Evolutionary conservation across 1,139 yeast genomes (phyloP).

Genomic region (Magnusiomyces sp.): DNA sequence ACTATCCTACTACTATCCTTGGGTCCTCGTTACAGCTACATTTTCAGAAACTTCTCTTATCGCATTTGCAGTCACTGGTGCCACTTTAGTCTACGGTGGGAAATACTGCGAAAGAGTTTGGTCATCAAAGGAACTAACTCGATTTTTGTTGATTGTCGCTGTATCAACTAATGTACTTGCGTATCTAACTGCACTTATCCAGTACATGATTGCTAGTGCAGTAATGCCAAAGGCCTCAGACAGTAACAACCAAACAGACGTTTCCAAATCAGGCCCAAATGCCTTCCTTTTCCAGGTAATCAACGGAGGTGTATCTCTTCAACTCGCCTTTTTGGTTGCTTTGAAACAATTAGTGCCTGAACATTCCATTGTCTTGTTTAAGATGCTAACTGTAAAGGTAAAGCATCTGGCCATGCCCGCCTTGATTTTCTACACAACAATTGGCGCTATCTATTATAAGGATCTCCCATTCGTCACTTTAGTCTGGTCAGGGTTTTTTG

Average conservation of each 20-base stretch:
- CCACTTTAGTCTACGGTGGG: conserved; percentile 48
- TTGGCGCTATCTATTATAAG: conserved; percentile 19
- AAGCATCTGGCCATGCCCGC: conserved; percentile 63
- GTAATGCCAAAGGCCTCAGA: not conserved
- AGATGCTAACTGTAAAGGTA: conserved; percentile 55
- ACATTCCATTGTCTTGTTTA: conserved; percentile 63
- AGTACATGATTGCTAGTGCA: not conserved
- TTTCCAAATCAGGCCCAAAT: not conserved
- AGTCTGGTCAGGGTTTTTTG: conserved; percentile 50
- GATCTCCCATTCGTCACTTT: conserved; percentile 11
- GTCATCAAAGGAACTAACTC: conserved; percentile 53
- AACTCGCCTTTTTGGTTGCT: conserved; percentile 73
- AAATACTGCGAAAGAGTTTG: conserved; percentile 44
- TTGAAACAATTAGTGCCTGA: conserved; percentile 87
- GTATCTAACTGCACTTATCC: not conserved
- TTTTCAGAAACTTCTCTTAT: conserved; percentile 59
- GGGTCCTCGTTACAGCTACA: conserved; percentile 66
- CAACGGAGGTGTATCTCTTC: conserved; percentile 66
- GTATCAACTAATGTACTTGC: conserved; percentile 19
- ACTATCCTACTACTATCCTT: conserved; percentile 52
- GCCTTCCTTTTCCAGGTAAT: conserved; percentile 29
- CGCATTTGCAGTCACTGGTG: conserved; percentile 42
- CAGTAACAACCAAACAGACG: not conserved
- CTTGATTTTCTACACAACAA: conserved; percentile 37
- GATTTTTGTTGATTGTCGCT: conserved; percentile 51